phyloP scores from a whole-genome alignment of 2,329 filamentous ascomycete genomes.

The Aspergillus niger region DNA sequence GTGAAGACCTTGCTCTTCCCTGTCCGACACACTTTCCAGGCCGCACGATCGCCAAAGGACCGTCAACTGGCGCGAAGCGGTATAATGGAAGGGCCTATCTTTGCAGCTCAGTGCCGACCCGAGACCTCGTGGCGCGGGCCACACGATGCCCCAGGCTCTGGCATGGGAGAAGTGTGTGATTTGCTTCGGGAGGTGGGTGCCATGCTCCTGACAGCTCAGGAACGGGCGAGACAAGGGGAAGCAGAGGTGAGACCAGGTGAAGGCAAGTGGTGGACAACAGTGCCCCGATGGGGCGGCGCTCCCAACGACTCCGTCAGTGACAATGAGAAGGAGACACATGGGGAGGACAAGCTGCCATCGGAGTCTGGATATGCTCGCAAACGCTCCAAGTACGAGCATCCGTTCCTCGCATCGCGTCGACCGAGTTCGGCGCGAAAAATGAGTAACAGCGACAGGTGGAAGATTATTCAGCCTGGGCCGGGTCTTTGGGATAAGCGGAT shows the following conservation, averaged over 20 bases:
- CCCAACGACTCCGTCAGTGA: constrained; percentile 38
- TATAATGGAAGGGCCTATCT: constrained; percentile 59
- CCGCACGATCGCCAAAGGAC: constrained; percentile 57
- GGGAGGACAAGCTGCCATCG: constrained; percentile 28
- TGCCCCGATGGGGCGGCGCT: constrained; percentile 59
- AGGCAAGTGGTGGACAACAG: constrained; percentile 62
- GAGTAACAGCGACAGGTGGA: constrained; percentile 55
- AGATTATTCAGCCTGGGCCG: constrained; percentile 52
- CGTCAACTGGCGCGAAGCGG: constrained; percentile 55
- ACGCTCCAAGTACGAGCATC: constrained; percentile 39
- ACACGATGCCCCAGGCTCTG: constrained; percentile 31
- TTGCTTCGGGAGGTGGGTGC: constrained; percentile 60
- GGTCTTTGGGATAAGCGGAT: constrained; percentile 60
- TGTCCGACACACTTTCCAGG: constrained; percentile 57
- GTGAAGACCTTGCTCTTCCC: constrained; percentile 57
- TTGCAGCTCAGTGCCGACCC: constrained; percentile 57
- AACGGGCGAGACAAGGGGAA: constrained; percentile 59
- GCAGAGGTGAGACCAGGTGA: constrained; percentile 54
- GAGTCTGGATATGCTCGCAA: constrained; percentile 40
- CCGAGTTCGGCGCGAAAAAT: constrained; percentile 43
- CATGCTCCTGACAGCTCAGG: constrained; percentile 61
- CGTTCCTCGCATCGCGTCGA: constrained; percentile 34
- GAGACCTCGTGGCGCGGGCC: constrained; percentile 56
- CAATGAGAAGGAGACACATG: constrained; percentile 28
- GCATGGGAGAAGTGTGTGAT: constrained; percentile 51